Evolutionary conservation across 1,284 basidiomycete genomes (phyloP).

Genomic region (Bjerkandera adusta): DNA sequence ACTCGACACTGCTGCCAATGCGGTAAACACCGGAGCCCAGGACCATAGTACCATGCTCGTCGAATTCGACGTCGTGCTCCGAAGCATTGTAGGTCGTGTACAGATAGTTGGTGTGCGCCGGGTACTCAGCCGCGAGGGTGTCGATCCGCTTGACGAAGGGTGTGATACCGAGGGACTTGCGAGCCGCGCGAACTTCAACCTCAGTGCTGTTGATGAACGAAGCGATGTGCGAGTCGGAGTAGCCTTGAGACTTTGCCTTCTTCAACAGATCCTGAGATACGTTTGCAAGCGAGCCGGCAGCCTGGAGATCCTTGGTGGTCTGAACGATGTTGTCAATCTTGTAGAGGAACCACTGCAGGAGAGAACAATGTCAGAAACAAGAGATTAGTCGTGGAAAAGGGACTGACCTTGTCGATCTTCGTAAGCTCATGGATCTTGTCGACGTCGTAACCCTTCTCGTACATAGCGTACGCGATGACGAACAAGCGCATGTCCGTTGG

Average conservation of each 20-base stretch:
- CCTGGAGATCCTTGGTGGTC: slow-evolving; percentile 73
- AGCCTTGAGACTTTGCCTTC: slow-evolving; percentile 89
- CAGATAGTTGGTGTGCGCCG: slow-evolving; percentile 98
- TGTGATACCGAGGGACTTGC: slow-evolving; percentile 86
- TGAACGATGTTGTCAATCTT: slow-evolving; percentile 98
- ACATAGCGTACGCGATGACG: slow-evolving; percentile 97
- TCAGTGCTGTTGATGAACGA: slow-evolving; percentile 30
- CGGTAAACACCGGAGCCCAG: slow-evolving; percentile 99
- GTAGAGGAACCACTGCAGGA: slow-evolving; percentile 89
- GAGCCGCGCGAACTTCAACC: slow-evolving; percentile 71
- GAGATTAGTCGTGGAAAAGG: not conserved
- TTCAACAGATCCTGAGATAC: slow-evolving; percentile 72
- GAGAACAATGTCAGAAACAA: slow-evolving; percentile 7
- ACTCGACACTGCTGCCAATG: slow-evolving; percentile 98
- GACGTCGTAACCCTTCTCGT: slow-evolving; percentile 89
- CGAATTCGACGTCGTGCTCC: slow-evolving; percentile 93
- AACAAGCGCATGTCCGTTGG: slow-evolving; percentile 95
- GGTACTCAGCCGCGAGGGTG: slow-evolving; percentile 98
- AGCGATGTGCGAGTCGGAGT: slow-evolving; percentile 93
- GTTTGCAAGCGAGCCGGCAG: slow-evolving; percentile 63
- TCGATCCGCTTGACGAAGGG: slow-evolving; percentile 99
- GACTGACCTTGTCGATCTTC: slow-evolving; percentile 89
- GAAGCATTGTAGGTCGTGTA: slow-evolving; percentile 99
- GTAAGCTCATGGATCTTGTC: slow-evolving; percentile 91
- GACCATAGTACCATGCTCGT: slow-evolving; percentile 98